Evolutionary conservation across 805 yeast genomes (phyloP), one percentile per base, ranked within the genome.

Genomic region (Wickerhamiella siamensis): DNA sequence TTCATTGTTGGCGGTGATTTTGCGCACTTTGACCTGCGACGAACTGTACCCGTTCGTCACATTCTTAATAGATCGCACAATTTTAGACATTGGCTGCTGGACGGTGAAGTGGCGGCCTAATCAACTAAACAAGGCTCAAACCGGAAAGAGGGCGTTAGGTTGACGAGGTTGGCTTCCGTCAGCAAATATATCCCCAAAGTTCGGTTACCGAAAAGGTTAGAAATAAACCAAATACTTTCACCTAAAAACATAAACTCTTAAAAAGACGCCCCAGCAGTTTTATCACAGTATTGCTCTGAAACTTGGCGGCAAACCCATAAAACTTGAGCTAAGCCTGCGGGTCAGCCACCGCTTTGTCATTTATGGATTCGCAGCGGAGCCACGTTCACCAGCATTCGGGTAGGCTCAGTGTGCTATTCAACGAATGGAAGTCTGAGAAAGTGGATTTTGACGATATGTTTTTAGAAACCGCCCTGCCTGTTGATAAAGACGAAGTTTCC

Each of bases 41-140:
- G 79, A 61, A 4, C 94, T 73, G 64, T 88, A 88, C 33, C 97
- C 97, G 56, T 77, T 83, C 58, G 87, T 77, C 20, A 80, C 87
- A 58, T 88, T 88, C 61, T 84, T 87, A 57, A 86, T 77, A 31
- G 83, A 74, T 57, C 95, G 82, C 39, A 83, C 75, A 48, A 86
- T 67, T 55, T 81, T 82, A 10, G 88, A 79, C 93, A 82, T 82
- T n/a, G n/a, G n/a, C n/a, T n/a, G n/a, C n/a, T n/a, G n/a, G n/a
- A n/a, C n/a, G 36, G 31, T 12, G 16, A n/a, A n/a, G n/a, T n/a
- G n/a, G n/a, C n/a, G n/a, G n/a, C n/a, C n/a, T n/a, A n/a, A n/a
- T n/a, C n/a, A n/a, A n/a, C n/a, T n/a, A n/a, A n/a, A n/a, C n/a
- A n/a, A n/a, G n/a, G n/a, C n/a, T n/a, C n/a, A n/a, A n/a, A n/a